Conservation (phyloP, 805 yeast genomes). For the Nakazawaea ernobii region DNA sequence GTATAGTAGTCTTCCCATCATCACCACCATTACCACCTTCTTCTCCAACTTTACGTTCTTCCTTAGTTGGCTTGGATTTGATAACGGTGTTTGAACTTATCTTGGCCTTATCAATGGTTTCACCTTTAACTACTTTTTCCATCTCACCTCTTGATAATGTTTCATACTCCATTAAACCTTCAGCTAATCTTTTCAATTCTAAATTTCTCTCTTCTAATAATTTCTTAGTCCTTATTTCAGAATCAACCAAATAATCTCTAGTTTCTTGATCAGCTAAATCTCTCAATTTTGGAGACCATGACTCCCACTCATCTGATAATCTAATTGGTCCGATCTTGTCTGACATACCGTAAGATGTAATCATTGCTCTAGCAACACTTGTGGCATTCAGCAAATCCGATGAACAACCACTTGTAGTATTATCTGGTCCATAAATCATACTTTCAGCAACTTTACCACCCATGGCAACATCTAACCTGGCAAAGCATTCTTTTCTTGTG, state of each 20-base stretch:
- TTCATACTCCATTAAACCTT: conserved; percentile 91
- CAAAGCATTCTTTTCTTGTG: conserved; percentile 83
- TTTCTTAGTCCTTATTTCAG: conserved; percentile 75
- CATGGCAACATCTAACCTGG: conserved; percentile 95
- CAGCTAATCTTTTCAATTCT: conserved; percentile 84
- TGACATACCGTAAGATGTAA: conserved; percentile 94
- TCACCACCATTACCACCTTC: conserved; percentile 1
- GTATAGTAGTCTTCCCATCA: conserved; percentile 7
- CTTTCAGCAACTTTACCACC: conserved; percentile 99
- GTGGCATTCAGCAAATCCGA: conserved; percentile 90
- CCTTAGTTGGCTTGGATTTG: conserved; percentile 25
- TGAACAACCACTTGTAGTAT: conserved; percentile 93
- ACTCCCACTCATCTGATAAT: conserved; percentile 86
- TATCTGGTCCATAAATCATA: conserved; percentile 80
- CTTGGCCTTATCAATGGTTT: conserved; percentile 61
- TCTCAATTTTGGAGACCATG: conserved; percentile 86
- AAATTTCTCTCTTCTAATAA: conserved; percentile 53
- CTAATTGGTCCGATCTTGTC: conserved; percentile 89
- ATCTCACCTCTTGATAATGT: conserved; percentile 89
- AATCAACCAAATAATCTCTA: conserved; percentile 60
- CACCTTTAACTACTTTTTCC: conserved; percentile 79
- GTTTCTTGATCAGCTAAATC: conserved; percentile 94
- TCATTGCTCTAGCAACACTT: conserved; percentile 92
- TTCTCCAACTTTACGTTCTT: conserved; percentile 10
- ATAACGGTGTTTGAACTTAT: conserved; percentile 72